Evolutionary conservation across 371 early-diverging fungal genomes (phyloP).

Genomic region (Entomophthora muscae): DNA sequence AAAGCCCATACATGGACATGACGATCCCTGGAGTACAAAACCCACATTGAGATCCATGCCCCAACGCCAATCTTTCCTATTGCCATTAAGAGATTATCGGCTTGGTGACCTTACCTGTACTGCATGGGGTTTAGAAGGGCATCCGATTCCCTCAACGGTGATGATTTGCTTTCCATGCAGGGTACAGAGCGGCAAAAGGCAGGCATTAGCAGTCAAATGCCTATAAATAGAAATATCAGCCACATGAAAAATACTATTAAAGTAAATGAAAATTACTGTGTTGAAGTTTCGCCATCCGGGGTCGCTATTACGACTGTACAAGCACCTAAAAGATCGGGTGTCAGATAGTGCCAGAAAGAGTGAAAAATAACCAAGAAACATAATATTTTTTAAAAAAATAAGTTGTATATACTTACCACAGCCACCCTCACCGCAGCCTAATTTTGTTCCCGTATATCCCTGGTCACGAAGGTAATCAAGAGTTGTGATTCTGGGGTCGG

Average conservation of each 20-base stretch:
- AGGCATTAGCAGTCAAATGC: slow-evolving; percentile 39
- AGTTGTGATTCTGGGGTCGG: slow-evolving; percentile 36
- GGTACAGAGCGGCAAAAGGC: slow-evolving; percentile 45
- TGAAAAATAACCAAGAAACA: background rate
- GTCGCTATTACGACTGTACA: slow-evolving; percentile 55
- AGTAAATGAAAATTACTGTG: background rate
- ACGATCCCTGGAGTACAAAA: slow-evolving; percentile 72
- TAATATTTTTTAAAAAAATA: background rate
- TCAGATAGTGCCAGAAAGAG: background rate
- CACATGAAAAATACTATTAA: background rate
- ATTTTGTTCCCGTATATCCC: slow-evolving; percentile 57
- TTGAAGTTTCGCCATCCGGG: slow-evolving; percentile 18
- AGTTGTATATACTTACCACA: slow-evolving; percentile 18
- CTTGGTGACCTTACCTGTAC: slow-evolving; percentile 22
- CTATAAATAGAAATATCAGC: background rate
- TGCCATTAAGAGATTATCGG: background rate
- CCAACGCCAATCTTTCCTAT: slow-evolving; percentile 31
- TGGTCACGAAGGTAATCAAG: slow-evolving; percentile 41
- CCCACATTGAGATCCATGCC: slow-evolving; percentile 56
- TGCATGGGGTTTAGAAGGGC: slow-evolving; percentile 38
- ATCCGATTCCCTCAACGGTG: slow-evolving; percentile 60
- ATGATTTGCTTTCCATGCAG: slow-evolving; percentile 58
- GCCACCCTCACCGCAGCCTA: slow-evolving; percentile 56
- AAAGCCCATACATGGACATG: slow-evolving; percentile 55
- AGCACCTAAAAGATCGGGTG: slow-evolving; percentile 14